These are phyloP conservation scores for Fusarium austroafricanum DNA, from an alignment of 2,329 filamentous ascomycete genomes.

Conservation along the genomic window DNA sequence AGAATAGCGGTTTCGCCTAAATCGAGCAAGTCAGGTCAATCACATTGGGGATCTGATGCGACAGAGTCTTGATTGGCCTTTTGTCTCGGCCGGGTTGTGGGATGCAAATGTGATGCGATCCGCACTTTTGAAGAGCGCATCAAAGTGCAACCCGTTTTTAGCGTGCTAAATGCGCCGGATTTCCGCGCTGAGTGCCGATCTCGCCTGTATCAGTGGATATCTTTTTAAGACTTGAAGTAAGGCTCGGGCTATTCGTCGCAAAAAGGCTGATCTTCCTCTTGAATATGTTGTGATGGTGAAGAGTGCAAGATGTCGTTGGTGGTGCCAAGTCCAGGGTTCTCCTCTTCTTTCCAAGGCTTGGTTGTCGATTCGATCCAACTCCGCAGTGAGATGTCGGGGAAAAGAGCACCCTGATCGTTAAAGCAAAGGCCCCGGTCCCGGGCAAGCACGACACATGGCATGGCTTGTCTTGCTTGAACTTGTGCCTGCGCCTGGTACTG, in stretches of 20 bases:
- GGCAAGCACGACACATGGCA: conserved; percentile 38
- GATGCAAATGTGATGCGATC: conserved; percentile 41
- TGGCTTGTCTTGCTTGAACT: conserved; percentile 34
- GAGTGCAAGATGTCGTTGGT: conserved; percentile 18
- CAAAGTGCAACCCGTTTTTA: conserved; percentile 14
- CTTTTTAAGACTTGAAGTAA: conserved; percentile 15
- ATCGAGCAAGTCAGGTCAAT: conserved; percentile 30
- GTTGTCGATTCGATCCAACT: conserved; percentile 15
- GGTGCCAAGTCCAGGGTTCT: conserved; percentile 27
- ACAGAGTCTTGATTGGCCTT: conserved; percentile 38
- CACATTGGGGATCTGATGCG: conserved; percentile 40
- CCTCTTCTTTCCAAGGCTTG: conserved; percentile 15
- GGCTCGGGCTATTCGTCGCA: conserved; percentile 4
- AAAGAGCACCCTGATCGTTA: conserved; percentile 29
- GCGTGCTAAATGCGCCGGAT: conserved; percentile 27
- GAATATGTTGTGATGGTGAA: conserved; percentile 1
- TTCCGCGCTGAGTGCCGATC: conserved; percentile 39
- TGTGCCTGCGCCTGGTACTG: conserved; percentile 22
- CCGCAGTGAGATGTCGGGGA: conserved; percentile 21
- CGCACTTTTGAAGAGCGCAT: conserved; percentile 38
- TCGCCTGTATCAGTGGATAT: conserved; percentile 19
- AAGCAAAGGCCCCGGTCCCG: background rate
- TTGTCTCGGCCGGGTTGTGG: conserved; percentile 23
- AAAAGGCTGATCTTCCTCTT: background rate
- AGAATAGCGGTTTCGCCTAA: conserved; percentile 39